Evolutionary conservation across 2,329 filamentous ascomycete genomes (phyloP).

Genomic region (Juglanconis oblonga): DNA sequence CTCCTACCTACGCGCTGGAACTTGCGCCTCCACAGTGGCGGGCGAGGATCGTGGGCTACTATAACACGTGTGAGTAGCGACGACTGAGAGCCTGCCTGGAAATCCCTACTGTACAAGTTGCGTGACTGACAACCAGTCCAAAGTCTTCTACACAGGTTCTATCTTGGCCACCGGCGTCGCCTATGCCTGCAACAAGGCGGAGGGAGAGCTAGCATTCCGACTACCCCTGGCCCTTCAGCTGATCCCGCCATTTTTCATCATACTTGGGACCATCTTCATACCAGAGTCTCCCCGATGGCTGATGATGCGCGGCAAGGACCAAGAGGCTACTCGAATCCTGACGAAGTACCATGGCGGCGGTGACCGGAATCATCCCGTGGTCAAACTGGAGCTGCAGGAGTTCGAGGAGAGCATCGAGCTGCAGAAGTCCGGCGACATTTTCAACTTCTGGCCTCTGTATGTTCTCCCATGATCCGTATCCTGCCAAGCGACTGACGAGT

Average conservation of each 20-base stretch:
- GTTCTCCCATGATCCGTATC: neutral
- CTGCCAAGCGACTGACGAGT: neutral
- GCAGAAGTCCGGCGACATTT: constrained; percentile 22
- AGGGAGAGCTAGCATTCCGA: constrained; percentile 26
- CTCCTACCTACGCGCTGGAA: constrained; percentile 37
- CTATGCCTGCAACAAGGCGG: constrained; percentile 17
- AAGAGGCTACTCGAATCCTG: constrained; percentile 33
- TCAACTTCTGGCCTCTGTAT: constrained; percentile 28
- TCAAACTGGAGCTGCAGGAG: constrained; percentile 38
- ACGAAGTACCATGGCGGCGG: constrained; percentile 32
- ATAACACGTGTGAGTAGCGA: constrained; percentile 34
- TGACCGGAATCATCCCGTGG: constrained; percentile 31
- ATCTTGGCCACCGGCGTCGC: constrained; percentile 45
- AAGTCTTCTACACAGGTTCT: constrained; percentile 31
- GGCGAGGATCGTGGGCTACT: constrained; percentile 36
- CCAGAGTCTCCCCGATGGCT: constrained; percentile 43
- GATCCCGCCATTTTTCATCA: constrained; percentile 35
- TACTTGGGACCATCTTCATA: constrained; percentile 31
- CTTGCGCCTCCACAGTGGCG: constrained; percentile 26
- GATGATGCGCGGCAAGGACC: constrained; percentile 34
- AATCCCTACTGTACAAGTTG: neutral
- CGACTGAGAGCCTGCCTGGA: neutral
- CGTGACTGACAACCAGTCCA: neutral
- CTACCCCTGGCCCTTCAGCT: constrained; percentile 37
- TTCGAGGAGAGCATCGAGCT: constrained; percentile 36